phyloP scores from a whole-genome alignment of 2,329 filamentous ascomycete species.

The Penicillium brasilianum region DNA sequence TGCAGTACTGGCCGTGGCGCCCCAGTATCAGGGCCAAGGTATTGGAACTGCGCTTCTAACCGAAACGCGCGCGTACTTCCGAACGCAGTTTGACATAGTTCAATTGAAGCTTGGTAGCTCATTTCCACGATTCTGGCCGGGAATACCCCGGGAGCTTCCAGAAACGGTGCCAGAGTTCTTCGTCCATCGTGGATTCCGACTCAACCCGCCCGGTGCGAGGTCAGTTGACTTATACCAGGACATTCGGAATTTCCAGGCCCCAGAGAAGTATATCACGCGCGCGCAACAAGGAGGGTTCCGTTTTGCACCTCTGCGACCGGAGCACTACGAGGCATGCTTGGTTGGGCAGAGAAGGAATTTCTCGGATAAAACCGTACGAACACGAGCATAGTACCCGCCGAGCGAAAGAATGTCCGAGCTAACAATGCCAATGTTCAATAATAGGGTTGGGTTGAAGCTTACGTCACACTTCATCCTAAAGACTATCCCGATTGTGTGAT shows the following conservation, averaged over 20 bases:
- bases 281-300: slow-evolving; percentile 43
- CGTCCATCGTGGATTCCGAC: slow-evolving; percentile 47
- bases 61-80: slow-evolving; percentile 36
- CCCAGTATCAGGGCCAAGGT: slow-evolving; percentile 42
- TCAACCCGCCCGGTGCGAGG: slow-evolving; percentile 31
- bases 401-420: slow-evolving; percentile 1
- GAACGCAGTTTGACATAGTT: slow-evolving; percentile 31
- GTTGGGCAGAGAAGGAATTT: slow-evolving; percentile 48
- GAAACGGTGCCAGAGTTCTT: slow-evolving; percentile 46
- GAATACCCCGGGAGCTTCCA: slow-evolving; percentile 48
- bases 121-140: slow-evolving; percentile 55
- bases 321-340: slow-evolving; percentile 48
- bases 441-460: slow-evolving; percentile 51
- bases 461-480: slow-evolving; percentile 41
- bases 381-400: background rate
- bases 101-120: slow-evolving; percentile 35
- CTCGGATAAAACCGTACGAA: slow-evolving; percentile 41
- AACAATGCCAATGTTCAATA: background rate
- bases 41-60: slow-evolving; percentile 46
- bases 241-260: slow-evolving; percentile 43
- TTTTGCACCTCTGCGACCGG: slow-evolving; percentile 43
- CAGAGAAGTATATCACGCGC: slow-evolving; percentile 42
- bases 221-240: slow-evolving; percentile 49
- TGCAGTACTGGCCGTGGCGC: slow-evolving; percentile 45
- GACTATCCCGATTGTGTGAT: slow-evolving; percentile 49